Percentiles rank a stretch among this genome's conserved stretches.
Evolutionary conservation across 768 basidiomycete species (phyloP).

Genomic region (Boletus reticulatus): DNA sequence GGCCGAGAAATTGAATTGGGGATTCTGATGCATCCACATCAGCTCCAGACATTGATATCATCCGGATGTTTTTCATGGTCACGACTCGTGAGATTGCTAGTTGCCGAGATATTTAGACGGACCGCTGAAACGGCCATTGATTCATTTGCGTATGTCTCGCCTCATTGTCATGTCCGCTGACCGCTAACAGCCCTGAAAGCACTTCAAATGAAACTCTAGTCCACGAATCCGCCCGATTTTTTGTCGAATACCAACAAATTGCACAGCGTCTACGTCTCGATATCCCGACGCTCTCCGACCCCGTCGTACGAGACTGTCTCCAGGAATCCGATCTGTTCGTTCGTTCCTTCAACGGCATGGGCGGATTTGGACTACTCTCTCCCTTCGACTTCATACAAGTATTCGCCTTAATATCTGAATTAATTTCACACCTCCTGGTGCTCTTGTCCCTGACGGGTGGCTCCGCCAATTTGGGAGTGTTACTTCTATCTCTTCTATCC

Average conservation of each 20-base stretch:
- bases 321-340: constrained; percentile 85
- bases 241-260: constrained; percentile 77
- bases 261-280: constrained; percentile 75
- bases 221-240: constrained; percentile 67
- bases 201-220: constrained; percentile 71
- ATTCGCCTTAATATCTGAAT: constrained; percentile 67
- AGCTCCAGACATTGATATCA: constrained; percentile 69
- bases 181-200: constrained; percentile 34
- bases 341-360: constrained; percentile 70
- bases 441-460: constrained; percentile 60
- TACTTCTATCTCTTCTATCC: constrained; percentile 61
- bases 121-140: constrained; percentile 65
- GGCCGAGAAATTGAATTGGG: constrained; percentile 9
- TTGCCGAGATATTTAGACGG: constrained; percentile 62
- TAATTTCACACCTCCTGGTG: constrained; percentile 68
- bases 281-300: constrained; percentile 74
- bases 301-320: constrained; percentile 71
- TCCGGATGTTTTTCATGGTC: constrained; percentile 74
- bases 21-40: not conserved
- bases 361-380: constrained; percentile 75
- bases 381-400: constrained; percentile 78
- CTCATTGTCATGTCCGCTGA: constrained; percentile 12
- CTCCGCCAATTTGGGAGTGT: constrained; percentile 51
- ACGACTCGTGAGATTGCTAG: constrained; percentile 55
- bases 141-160: constrained; percentile 62